These are phyloP conservation scores for Eucalyptus erythrocorys DNA, from an alignment of 345 rosid species.

Conservation along the genomic window DNA sequence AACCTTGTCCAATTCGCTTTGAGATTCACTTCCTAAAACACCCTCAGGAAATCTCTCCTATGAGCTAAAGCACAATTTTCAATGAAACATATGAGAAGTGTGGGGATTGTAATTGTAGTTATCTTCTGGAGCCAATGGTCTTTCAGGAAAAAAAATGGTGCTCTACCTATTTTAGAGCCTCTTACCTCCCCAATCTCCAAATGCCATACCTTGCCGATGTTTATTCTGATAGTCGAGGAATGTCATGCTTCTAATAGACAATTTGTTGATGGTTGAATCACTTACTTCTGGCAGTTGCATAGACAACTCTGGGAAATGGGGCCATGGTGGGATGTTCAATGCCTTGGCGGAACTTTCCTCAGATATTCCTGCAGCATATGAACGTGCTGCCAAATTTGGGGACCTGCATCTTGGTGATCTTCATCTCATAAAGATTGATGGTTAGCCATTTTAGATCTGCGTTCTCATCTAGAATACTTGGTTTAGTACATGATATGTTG, in stretches of 20 bases:
- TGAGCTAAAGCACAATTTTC: background rate
- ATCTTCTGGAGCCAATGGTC: background rate
- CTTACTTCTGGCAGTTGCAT: slow-evolving; percentile 40
- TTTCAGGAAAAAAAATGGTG: background rate
- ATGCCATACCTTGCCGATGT: background rate
- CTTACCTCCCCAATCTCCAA: background rate
- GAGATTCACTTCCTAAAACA: background rate
- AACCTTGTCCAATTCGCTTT: background rate
- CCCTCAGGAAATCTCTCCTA: background rate
- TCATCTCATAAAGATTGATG: slow-evolving; percentile 57
- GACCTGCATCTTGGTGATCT: slow-evolving; percentile 88
- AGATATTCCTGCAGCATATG: slow-evolving; percentile 44
- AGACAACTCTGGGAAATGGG: slow-evolving; percentile 89
- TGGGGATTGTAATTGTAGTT: background rate
- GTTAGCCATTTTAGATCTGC: slow-evolving; percentile 8
- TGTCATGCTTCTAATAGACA: background rate
- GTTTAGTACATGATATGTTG: background rate
- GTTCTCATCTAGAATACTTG: background rate
- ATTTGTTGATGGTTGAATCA: background rate
- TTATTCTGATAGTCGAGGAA: background rate
- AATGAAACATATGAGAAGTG: background rate
- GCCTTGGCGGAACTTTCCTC: slow-evolving; percentile 49
- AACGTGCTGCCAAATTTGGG: slow-evolving; percentile 42
- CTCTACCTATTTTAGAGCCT: background rate
- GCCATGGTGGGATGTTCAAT: slow-evolving; percentile 83